Conservation (phyloP, 139 green algal genomes). For the Chlorella ohadii region DNA sequence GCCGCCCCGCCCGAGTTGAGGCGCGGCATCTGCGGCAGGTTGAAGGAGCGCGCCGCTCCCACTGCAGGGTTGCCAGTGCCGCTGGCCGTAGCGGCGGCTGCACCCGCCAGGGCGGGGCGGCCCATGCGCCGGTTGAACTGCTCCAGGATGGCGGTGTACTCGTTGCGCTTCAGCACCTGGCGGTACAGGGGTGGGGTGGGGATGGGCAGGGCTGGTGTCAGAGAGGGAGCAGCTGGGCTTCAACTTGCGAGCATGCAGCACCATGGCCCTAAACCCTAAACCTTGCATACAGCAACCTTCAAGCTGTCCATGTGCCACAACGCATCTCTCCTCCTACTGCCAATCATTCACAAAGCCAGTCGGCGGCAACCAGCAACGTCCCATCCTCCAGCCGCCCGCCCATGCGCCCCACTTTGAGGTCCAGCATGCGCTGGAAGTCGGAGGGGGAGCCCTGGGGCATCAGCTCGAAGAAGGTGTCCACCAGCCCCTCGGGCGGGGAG, state of each 20-base stretch:
- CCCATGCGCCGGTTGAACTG: slow-evolving; percentile 41
- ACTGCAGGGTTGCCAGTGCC: background rate
- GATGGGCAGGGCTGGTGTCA: too few species aligned
- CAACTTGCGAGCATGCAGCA: too few species aligned
- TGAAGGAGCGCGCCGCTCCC: background rate
- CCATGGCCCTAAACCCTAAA: too few species aligned
- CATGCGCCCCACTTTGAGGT: slow-evolving; percentile 69
- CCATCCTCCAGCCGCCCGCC: too few species aligned
- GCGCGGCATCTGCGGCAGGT: background rate
- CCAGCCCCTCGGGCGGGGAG: slow-evolving; percentile 69
- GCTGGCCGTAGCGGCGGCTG: background rate
- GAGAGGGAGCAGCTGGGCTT: too few species aligned
- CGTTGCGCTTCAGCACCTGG: slow-evolving; percentile 34
- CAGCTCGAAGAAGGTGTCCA: slow-evolving; percentile 81
- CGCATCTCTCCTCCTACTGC: too few species aligned
- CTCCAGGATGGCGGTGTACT: slow-evolving; percentile 29
- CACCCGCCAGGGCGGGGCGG: background rate
- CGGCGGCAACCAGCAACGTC: too few species aligned
- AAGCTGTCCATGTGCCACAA: too few species aligned
- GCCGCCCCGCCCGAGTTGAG: background rate
- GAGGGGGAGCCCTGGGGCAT: slow-evolving; percentile 58
- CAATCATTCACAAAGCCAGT: too few species aligned
- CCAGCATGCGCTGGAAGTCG: slow-evolving; percentile 78
- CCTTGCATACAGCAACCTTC: too few species aligned
- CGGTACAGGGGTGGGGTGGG: background rate